Base-by-base conservation (phyloP, 1,284 basidiomycete genomes). In the Pseudozyma sp. region DNA sequence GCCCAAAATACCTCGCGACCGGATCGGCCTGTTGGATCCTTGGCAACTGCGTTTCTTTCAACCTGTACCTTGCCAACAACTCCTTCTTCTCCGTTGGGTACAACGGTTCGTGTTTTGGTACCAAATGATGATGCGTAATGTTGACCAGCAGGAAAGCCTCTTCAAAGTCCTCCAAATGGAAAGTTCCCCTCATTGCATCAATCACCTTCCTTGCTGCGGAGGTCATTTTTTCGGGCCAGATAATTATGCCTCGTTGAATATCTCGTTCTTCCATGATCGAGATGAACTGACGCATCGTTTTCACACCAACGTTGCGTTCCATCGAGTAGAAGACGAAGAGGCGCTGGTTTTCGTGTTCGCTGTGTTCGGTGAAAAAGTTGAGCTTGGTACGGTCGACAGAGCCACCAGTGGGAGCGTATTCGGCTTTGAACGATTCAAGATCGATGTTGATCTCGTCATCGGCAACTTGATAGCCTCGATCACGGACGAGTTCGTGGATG, bases 31-130 rank as follows among this genome's bases (percentile, higher is more conserved):
- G 86, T 87, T 97, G 95, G 79, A 99, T 99, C 40, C 97, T 92
- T 54, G 97, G 97, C 67, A 99, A 88, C 84, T 99, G 97, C 1
- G 95, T 98, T 84, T 99, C 97, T 86, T 97, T 97, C 73, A 99
- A 87, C 69, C 97, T 95, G 86, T 99, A 99, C 89, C 92, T 92
- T 85, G 92, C 90, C 68, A 99, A 88, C 57, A 99, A 87, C 12
- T 90, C 87, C 82, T 90, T 91, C 88, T 99, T 99, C 86, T 97
- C 92, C 74, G 94, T 92, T 19, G 89, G 87, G 10, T 90, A 90
- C 77, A 99, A 89, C 62, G 99, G 92, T 78, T 95, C 91, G 85
- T 99, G 97, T 76, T 90, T 90, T 49, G 97, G 97, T 5, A 99
- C 97, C 39, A 99, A 89, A 44, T 93, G 93, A 84, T 99, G 97